Evolutionary conservation across 2,329 filamentous ascomycete genomes (phyloP).

Genomic region (Aspergillus amoenus): DNA sequence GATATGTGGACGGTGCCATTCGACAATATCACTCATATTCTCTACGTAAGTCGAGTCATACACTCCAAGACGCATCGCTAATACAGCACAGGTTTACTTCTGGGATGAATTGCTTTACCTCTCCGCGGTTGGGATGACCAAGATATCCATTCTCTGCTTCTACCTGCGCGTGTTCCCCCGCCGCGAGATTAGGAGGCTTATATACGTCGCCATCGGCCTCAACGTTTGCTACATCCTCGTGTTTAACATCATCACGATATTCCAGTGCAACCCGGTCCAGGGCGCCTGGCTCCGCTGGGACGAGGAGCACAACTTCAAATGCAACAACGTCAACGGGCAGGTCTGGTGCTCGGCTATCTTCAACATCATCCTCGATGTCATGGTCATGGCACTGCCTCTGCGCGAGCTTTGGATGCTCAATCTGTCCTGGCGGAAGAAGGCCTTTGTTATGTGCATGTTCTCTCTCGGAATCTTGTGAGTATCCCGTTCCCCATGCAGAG

Average conservation of each 20-base stretch:
- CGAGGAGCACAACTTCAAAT: slow-evolving; percentile 32
- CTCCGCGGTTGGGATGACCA: slow-evolving; percentile 32
- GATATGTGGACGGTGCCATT: slow-evolving; percentile 48
- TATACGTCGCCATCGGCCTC: slow-evolving; percentile 32
- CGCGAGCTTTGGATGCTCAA: slow-evolving; percentile 26
- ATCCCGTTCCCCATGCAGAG: too few species aligned
- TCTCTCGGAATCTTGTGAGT: slow-evolving; percentile 38
- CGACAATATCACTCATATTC: slow-evolving; percentile 44
- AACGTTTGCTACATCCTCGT: slow-evolving; percentile 29
- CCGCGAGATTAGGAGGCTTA: slow-evolving; percentile 30
- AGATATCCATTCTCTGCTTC: slow-evolving; percentile 35
- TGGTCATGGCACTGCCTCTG: slow-evolving; percentile 31
- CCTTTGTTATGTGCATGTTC: slow-evolving; percentile 37
- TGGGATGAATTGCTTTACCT: slow-evolving; percentile 34
- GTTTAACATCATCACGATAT: slow-evolving; percentile 37
- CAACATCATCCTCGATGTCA: slow-evolving; percentile 32
- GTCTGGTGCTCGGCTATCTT: slow-evolving; percentile 36
- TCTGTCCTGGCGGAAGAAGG: slow-evolving; percentile 30
- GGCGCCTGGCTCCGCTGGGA: slow-evolving; percentile 45
- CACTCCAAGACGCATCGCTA: neutral
- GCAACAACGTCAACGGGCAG: slow-evolving; percentile 39
- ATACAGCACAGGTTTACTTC: slow-evolving; percentile 29
- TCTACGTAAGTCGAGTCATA: slow-evolving; percentile 31
- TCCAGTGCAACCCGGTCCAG: slow-evolving; percentile 38
- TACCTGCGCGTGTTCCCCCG: slow-evolving; percentile 47